Evolutionary conservation across 306 rosid genomes (phyloP), one percentile per base, ranked within the genome.

Genomic region (Geum urbanum): DNA sequence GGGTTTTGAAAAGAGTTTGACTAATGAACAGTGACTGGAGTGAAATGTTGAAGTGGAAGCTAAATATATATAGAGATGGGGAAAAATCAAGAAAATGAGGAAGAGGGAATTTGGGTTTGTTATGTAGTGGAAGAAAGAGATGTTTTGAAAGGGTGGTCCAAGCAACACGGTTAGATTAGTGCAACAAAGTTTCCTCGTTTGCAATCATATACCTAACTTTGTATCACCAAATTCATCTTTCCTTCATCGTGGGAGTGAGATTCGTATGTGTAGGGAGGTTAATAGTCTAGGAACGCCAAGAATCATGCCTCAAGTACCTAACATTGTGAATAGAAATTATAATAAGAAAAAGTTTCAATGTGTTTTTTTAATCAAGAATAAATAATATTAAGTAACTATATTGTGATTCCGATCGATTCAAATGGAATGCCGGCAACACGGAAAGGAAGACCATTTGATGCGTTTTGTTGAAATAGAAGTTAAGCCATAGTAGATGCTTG

Each of bases 71-170:
- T 1, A 64, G 53, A 53, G 9, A 24, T 35, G 18, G 6, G 0
- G 46, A 19, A 32, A 32, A 1, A 32, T 32, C 37, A 32, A 32
- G 37, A 32, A 32, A 19, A 9, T 5, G 65, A 39, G 14, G 39
- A 48, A 22, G 71, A 45, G 53, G 72, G 84, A 76, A 67, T 56
- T 22, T 69, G 16, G 15, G 19, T 55, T 39, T 75, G 14, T 55
- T 56, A 8, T 55, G 7, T 14, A 40, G 74, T 1, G 65, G 69
- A 81, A 83, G 86, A 78, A 85, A 87, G 83, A 75, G 89, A 85
- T 80, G 67, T 76, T 76, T 80, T 84, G 83, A 10, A 39, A 49
- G 46, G 49, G 49, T 51, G 52, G 83, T 43, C 76, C 70, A 79
- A 66, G 86, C 51, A 76, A 76, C 0, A 1, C 61, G 18, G 75